Evolutionary conservation across 352 stramenopile genomes (phyloP).

Genomic region (Phytophthora crassamura): DNA sequence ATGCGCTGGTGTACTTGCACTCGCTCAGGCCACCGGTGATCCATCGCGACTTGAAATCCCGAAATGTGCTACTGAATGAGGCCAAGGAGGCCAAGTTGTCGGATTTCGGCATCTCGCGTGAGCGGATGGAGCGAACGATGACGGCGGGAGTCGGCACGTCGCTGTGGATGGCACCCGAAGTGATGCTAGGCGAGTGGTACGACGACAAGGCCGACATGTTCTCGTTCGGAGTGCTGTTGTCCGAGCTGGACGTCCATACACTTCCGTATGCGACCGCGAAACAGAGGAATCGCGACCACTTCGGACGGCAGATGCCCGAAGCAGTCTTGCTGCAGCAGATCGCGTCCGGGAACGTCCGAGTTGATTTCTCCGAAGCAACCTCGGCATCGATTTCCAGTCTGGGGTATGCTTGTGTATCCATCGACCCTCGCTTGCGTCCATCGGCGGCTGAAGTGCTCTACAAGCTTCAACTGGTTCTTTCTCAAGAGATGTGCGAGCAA

Average conservation of each 20-base stretch:
- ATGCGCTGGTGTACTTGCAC: slow-evolving; percentile 26
- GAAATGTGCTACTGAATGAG: slow-evolving; percentile 44
- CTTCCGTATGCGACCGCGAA: slow-evolving; percentile 46
- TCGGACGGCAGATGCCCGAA: slow-evolving; percentile 13
- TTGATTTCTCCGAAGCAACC: slow-evolving; percentile 27
- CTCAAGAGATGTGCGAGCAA: slow-evolving; percentile 5
- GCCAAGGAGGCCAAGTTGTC: slow-evolving; percentile 16
- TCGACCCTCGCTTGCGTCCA: slow-evolving; percentile 16
- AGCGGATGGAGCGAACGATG: too few relatives aligned
- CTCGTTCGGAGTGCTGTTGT: too few relatives aligned
- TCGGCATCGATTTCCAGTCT: slow-evolving; percentile 11
- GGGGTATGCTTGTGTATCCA: slow-evolving; percentile 16
- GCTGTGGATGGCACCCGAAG: too few relatives aligned
- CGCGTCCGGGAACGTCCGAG: slow-evolving; percentile 3
- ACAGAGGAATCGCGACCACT: not conserved
- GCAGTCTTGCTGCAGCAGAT: slow-evolving; percentile 16
- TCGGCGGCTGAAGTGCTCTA: slow-evolving; percentile 29
- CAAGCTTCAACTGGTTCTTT: slow-evolving; percentile 20
- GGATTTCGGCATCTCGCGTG: too few relatives aligned
- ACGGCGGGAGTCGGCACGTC: slow-evolving; percentile 47
- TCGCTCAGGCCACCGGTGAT: slow-evolving; percentile 11
- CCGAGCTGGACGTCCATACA: slow-evolving; percentile 51
- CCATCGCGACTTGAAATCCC: slow-evolving; percentile 58
- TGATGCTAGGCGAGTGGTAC: too few relatives aligned
- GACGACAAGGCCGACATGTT: too few relatives aligned